Evolutionary conservation across 305 asterid species (phyloP).

Genomic region (Andrographis paniculata): DNA sequence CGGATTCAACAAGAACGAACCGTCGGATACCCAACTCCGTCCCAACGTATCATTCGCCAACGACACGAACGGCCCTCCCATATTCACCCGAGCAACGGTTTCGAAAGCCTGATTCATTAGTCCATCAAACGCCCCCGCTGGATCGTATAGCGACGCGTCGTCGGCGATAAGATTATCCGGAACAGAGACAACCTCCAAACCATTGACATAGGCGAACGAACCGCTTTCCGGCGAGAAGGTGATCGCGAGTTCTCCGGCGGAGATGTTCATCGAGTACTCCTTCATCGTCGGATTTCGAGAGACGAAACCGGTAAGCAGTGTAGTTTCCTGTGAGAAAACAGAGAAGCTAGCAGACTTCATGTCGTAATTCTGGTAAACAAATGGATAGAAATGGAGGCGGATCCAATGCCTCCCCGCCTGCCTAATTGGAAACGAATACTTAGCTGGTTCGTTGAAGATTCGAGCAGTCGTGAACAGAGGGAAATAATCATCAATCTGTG

Average conservation of each 20-base stretch:
- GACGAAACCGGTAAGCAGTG: conserved; percentile 48
- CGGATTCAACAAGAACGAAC: conserved; percentile 22
- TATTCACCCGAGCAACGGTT: conserved; percentile 56
- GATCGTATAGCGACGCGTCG: conserved; percentile 34
- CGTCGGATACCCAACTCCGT: conserved; percentile 43
- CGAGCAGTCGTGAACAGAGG: conserved; percentile 51
- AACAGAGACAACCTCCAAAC: conserved; percentile 60
- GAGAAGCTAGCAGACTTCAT: conserved; percentile 60
- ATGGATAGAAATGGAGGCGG: conserved; percentile 65
- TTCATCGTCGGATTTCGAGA: conserved; percentile 34
- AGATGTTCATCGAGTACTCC: conserved; percentile 46
- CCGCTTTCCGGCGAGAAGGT: conserved; percentile 35
- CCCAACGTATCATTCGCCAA: conserved; percentile 44
- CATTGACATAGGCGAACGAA: conserved; percentile 60
- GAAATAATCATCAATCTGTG: conserved; percentile 25
- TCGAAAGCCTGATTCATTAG: conserved; percentile 39
- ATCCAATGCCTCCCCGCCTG: conserved; percentile 68
- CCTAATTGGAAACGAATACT: conserved; percentile 47
- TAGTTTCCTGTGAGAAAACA: conserved; percentile 44
- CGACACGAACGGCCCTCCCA: conserved; percentile 61
- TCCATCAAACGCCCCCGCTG: conserved; percentile 38
- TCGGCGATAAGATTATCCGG: conserved; percentile 48
- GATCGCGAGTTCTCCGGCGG: conserved; percentile 40
- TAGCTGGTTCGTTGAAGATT: conserved; percentile 44
- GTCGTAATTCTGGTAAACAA: conserved; percentile 33